Evolutionary conservation across 2,329 filamentous ascomycete genomes (phyloP).

Genomic region (Eutypa lata): DNA sequence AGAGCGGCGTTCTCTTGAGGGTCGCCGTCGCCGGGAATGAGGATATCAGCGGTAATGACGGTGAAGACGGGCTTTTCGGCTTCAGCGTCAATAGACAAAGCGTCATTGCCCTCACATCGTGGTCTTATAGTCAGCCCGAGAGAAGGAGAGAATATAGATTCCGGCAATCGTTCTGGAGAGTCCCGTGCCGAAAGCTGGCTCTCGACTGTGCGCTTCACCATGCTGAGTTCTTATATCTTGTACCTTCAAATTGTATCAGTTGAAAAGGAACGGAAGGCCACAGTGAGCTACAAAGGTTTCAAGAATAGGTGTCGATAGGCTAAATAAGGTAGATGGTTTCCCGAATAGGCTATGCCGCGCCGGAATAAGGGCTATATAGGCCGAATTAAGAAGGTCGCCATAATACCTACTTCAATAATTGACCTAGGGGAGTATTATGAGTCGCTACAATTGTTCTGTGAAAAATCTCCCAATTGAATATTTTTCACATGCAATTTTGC

Average conservation of each 20-base stretch:
- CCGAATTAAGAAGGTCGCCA: not conserved
- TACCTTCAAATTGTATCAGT: not conserved
- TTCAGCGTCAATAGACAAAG: not conserved
- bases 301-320: not conserved
- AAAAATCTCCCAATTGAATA: too few relatives aligned
- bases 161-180: slow-evolving; percentile 9
- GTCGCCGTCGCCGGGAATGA: slow-evolving; percentile 36
- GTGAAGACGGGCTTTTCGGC: slow-evolving; percentile 27
- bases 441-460: too few relatives aligned
- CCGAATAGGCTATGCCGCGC: not conserved
- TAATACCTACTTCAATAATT: too few relatives aligned
- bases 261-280: not conserved
- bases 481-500: too few relatives aligned
- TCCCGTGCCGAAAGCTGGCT: not conserved
- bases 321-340: not conserved
- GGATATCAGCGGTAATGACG: slow-evolving; percentile 30
- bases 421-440: too few relatives aligned
- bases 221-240: slow-evolving; percentile 8
- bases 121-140: slow-evolving; percentile 26
- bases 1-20: slow-evolving; percentile 31
- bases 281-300: not conserved
- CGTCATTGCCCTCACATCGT: slow-evolving; percentile 11
- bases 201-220: slow-evolving; percentile 18
- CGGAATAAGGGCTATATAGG: not conserved
- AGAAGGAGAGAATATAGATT: slow-evolving; percentile 25